Percentiles rank a stretch among this genome's conserved stretches.
These are phyloP conservation scores for Amaranthus cruentus DNA, from an alignment of 148 eudicot species.

Conservation along the genomic window DNA sequence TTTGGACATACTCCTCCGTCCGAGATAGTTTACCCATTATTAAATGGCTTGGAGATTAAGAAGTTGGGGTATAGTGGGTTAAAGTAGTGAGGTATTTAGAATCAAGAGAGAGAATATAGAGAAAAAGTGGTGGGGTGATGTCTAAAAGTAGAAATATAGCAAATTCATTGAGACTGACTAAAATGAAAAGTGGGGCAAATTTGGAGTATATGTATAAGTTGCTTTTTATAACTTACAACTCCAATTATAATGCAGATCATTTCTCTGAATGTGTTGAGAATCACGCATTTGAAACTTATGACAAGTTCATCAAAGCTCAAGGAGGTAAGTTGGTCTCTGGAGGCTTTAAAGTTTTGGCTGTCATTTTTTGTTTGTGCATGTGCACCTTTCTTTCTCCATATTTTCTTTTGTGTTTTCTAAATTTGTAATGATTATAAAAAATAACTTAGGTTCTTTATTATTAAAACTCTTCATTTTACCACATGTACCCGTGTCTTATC, in stretches of 20 bases:
- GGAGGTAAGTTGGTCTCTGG: slow-evolving; percentile 54
- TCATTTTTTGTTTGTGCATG: neutral
- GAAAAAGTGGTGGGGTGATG: no score
- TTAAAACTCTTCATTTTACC: neutral
- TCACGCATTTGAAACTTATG: slow-evolving; percentile 94
- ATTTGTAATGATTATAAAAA: neutral
- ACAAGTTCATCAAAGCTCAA: slow-evolving; percentile 76
- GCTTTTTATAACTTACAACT: neutral
- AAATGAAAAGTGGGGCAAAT: no score
- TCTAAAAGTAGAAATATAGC: no score
- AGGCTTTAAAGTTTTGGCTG: neutral
- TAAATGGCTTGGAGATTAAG: no score
- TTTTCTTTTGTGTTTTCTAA: neutral
- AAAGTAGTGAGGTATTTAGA: no score
- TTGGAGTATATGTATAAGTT: neutral
- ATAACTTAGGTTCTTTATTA: neutral
- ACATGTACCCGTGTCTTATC: no score
- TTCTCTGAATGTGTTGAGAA: slow-evolving; percentile 93
- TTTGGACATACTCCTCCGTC: neutral
- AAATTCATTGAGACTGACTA: no score
- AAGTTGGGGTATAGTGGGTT: no score
- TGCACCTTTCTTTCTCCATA: neutral
- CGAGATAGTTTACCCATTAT: no score
- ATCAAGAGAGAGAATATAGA: no score
- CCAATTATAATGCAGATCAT: slow-evolving; percentile 61